phyloP scores from a whole-genome alignment of 2,329 filamentous ascomycete species.

The Aspergillus pseudoglaucus region DNA sequence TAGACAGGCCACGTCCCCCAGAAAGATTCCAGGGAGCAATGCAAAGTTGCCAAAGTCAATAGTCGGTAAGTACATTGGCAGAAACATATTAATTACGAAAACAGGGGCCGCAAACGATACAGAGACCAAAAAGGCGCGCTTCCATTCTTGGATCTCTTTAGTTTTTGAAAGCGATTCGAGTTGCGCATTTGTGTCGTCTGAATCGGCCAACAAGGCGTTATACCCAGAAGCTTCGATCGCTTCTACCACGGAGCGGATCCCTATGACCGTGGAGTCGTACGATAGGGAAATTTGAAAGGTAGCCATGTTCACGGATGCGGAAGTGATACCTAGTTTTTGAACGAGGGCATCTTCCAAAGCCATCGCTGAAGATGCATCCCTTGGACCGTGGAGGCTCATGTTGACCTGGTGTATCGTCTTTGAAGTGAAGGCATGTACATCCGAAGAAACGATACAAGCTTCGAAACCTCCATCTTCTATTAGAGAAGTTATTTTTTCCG shows the following conservation, averaged over 20 bases:
- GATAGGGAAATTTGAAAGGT: constrained; percentile 67
- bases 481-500: constrained; percentile 69
- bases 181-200: constrained; percentile 93
- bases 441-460: constrained; percentile 71
- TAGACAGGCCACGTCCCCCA: constrained; percentile 82
- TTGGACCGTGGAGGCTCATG: constrained; percentile 77
- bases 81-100: constrained; percentile 84
- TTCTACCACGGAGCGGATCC: constrained; percentile 76
- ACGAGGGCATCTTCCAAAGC: constrained; percentile 63
- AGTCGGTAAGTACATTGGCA: constrained; percentile 74
- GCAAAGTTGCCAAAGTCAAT: constrained; percentile 69
- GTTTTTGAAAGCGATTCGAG: constrained; percentile 94
- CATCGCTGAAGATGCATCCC: constrained; percentile 64
- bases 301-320: constrained; percentile 66
- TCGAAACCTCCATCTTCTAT: constrained; percentile 91
- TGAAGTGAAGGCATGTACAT: constrained; percentile 52
- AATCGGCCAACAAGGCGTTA: constrained; percentile 84
- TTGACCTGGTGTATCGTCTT: constrained; percentile 58
- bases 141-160: constrained; percentile 92
- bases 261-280: constrained; percentile 65
- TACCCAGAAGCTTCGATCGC: constrained; percentile 73
- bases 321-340: constrained; percentile 62
- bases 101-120: constrained; percentile 80
- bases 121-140: constrained; percentile 69
- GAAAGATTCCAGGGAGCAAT: constrained; percentile 67